phyloP scores from a whole-genome alignment of 2,329 filamentous ascomycete species.

The Chaetothyriales sp. region DNA sequence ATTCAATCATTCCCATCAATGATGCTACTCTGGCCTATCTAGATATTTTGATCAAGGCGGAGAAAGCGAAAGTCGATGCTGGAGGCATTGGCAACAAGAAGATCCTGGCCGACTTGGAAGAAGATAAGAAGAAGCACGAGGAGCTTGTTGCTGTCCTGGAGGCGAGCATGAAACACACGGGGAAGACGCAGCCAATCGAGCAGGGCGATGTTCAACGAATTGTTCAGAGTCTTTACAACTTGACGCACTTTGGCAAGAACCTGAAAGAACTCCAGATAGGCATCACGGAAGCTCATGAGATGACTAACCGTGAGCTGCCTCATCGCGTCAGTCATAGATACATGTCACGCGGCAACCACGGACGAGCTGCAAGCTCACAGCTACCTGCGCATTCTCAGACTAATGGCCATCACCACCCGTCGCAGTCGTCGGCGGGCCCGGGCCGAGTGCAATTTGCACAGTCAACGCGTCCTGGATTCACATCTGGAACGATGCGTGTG shows the following conservation, averaged over 20 bases:
- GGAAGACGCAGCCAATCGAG: not conserved
- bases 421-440: too few relatives aligned
- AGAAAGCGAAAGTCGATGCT: conserved; percentile 22
- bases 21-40: conserved; percentile 29
- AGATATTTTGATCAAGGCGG: conserved; percentile 25
- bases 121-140: not conserved
- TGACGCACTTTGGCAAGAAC: conserved; percentile 33
- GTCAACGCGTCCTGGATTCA: too few relatives aligned
- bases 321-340: not conserved
- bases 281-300: not conserved
- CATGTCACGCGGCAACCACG: too few relatives aligned
- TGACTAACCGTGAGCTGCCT: not conserved
- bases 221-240: conserved; percentile 84
- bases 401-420: too few relatives aligned
- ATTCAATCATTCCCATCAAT: conserved; percentile 28
- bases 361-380: too few relatives aligned
- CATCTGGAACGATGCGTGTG: too few relatives aligned
- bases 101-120: conserved; percentile 11
- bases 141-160: conserved; percentile 13
- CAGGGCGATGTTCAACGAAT: conserved; percentile 47
- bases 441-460: too few relatives aligned
- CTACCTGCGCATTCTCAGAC: too few relatives aligned
- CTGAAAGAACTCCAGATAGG: not conserved
- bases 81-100: conserved; percentile 13
- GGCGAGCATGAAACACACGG: conserved; percentile 9